These are phyloP conservation scores for Cucurbita maxima DNA, from an alignment of 306 rosid genomes.

Conservation along the genomic window DNA sequence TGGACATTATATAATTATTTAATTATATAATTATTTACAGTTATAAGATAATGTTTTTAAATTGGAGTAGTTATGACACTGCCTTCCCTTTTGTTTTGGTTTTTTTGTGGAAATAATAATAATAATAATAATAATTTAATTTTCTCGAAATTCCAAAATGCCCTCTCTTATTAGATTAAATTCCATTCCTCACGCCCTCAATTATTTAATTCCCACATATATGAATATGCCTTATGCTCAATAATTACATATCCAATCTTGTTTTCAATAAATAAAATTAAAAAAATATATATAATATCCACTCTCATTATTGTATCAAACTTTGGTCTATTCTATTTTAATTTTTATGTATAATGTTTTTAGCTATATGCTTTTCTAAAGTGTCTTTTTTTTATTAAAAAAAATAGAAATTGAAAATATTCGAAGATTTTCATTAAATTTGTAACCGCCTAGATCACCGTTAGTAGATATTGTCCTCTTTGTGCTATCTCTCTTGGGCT, in stretches of 20 bases:
- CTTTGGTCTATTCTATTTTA: no score
- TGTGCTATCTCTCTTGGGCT: no score
- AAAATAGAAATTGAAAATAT: no score
- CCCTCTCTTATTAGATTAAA: not conserved
- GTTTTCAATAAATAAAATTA: not conserved
- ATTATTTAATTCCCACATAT: slow-evolving; percentile 4
- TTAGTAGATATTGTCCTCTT: no score
- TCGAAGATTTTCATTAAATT: no score
- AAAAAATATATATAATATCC: not conserved
- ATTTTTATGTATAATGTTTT: no score
- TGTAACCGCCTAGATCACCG: no score
- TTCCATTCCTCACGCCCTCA: slow-evolving; percentile 5
- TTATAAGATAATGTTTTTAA: not conserved
- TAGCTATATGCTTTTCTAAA: no score
- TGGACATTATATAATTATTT: not conserved
- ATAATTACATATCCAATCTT: not conserved
- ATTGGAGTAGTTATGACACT: not conserved
- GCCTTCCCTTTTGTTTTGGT: not conserved
- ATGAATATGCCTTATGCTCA: not conserved
- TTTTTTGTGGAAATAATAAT: not conserved
- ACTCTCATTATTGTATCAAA: not conserved
- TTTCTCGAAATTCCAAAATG: not conserved
- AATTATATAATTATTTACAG: not conserved
- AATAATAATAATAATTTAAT: not conserved
- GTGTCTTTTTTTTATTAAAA: no score